Conservation (phyloP, 2,329 filamentous ascomycete species). For the Teratosphaeria pseudoeucalypti region DNA sequence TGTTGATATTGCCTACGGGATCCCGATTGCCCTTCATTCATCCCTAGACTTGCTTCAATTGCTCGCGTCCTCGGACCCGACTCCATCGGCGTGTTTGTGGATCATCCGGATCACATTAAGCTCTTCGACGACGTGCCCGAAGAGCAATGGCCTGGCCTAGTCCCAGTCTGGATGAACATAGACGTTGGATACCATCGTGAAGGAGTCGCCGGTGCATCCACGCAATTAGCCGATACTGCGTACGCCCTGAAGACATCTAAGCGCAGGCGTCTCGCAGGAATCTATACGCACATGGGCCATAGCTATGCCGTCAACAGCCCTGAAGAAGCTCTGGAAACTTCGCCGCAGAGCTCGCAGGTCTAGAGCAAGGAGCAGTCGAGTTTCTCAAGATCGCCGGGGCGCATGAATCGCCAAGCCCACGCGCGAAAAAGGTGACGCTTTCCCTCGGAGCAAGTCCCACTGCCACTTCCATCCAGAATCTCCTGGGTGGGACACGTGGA, state of each 20-base stretch:
- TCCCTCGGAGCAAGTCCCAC: constrained; percentile 72
- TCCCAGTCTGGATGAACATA: constrained; percentile 60
- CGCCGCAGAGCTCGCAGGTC: constrained; percentile 47
- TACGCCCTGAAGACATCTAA: constrained; percentile 37
- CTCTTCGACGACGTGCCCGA: constrained; percentile 35
- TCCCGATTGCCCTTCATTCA: constrained; percentile 54
- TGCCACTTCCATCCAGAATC: constrained; percentile 54
- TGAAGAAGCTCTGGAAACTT: constrained; percentile 51
- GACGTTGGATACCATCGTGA: constrained; percentile 65
- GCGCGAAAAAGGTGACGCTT: constrained; percentile 38
- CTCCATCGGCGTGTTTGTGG: constrained; percentile 56
- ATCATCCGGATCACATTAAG: constrained; percentile 53
- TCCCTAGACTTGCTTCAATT: constrained; percentile 50
- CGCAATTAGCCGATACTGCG: constrained; percentile 39
- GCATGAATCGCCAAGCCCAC: constrained; percentile 2
- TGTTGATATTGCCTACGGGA: constrained; percentile 64
- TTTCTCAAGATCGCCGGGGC: constrained; percentile 18
- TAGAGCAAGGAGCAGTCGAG: constrained; percentile 37
- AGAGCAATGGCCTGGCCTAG: constrained; percentile 35
- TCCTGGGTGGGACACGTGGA: constrained; percentile 32
- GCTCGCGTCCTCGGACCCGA: constrained; percentile 45
- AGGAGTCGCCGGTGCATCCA: constrained; percentile 47
- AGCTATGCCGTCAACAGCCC: constrained; percentile 52
- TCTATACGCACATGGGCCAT: constrained; percentile 66
- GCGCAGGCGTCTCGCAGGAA: constrained; percentile 43